These are phyloP conservation scores for Microbotryum saponariae DNA, from an alignment of 1,284 basidiomycete species.

Conservation along the genomic window DNA sequence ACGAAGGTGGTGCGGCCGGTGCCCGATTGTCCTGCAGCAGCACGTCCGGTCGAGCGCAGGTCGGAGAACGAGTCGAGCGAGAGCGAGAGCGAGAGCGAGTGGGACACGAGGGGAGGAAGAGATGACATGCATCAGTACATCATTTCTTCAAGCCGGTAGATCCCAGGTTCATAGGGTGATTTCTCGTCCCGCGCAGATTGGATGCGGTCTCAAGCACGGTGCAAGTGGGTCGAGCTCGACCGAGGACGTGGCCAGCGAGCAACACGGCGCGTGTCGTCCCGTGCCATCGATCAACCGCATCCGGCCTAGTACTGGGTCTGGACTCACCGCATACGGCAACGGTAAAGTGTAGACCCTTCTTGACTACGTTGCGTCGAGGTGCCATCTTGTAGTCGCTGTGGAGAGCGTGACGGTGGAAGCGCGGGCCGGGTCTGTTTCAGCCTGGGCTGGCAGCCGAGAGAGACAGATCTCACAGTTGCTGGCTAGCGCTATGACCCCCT, in stretches of 20 bases:
- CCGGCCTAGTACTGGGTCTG: neutral
- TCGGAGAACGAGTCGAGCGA: neutral
- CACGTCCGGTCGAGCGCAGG: no score
- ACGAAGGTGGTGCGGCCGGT: conserved; percentile 96
- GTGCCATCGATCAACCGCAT: neutral
- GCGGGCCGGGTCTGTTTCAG: no score
- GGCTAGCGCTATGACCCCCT: no score
- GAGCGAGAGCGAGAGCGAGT: neutral
- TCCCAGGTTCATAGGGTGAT: neutral
- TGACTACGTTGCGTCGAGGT: conserved; percentile 17
- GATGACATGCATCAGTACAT: neutral
- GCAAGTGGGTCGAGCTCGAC: neutral
- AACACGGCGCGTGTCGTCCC: neutral
- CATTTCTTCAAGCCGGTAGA: neutral
- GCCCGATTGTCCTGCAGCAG: conserved; percentile 71
- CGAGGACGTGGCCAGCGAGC: neutral
- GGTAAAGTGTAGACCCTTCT: conserved; percentile 45
- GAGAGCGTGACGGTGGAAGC: no score
- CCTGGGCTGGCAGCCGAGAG: no score
- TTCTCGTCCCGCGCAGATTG: no score
- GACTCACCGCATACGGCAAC: conserved; percentile 40
- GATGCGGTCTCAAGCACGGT: neutral
- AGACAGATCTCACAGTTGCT: no score
- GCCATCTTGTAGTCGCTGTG: no score
- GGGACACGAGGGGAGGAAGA: neutral